Evolutionary conservation across 1,284 basidiomycete species (phyloP).

Genomic region (Naganishia sp.): DNA sequence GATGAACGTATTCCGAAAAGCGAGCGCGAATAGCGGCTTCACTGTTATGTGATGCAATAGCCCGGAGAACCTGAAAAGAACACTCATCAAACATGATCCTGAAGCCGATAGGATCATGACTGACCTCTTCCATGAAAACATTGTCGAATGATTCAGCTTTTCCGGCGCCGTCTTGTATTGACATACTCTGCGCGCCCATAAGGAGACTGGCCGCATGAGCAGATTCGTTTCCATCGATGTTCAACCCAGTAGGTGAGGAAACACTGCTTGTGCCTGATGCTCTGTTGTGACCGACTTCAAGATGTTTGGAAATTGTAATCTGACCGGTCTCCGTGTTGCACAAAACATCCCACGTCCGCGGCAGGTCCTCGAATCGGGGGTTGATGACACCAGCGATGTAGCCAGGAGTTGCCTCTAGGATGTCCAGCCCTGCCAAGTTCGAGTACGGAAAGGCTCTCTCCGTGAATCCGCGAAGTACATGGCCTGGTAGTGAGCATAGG

Average conservation of each 20-base stretch:
- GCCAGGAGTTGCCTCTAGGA: slow-evolving; percentile 81
- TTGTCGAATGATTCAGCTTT: slow-evolving; percentile 73
- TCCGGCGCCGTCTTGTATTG: slow-evolving; percentile 30
- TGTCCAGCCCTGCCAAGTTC: slow-evolving; percentile 81
- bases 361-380: slow-evolving; percentile 85
- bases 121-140: slow-evolving; percentile 86
- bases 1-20: slow-evolving; percentile 71
- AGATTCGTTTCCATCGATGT: neutral
- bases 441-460: slow-evolving; percentile 92
- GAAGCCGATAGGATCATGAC: slow-evolving; percentile 52
- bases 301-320: slow-evolving; percentile 73
- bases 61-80: slow-evolving; percentile 61
- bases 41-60: slow-evolving; percentile 72
- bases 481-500: slow-evolving; percentile 86
- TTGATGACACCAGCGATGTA: slow-evolving; percentile 97
- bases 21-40: slow-evolving; percentile 75
- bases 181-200: neutral
- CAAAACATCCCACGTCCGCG: slow-evolving; percentile 82
- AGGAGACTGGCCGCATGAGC: neutral
- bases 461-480: slow-evolving; percentile 77
- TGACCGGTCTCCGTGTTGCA: slow-evolving; percentile 84
- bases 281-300: too few relatives aligned
- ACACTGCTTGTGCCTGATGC: neutral
- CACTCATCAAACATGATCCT: slow-evolving; percentile 28
- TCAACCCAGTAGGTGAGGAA: neutral